Percentiles rank a stretch among this genome's conserved stretches.
These are phyloP conservation scores for Euphrasia arctica DNA, from an alignment of 305 asterid genomes.

Conservation along the genomic window DNA sequence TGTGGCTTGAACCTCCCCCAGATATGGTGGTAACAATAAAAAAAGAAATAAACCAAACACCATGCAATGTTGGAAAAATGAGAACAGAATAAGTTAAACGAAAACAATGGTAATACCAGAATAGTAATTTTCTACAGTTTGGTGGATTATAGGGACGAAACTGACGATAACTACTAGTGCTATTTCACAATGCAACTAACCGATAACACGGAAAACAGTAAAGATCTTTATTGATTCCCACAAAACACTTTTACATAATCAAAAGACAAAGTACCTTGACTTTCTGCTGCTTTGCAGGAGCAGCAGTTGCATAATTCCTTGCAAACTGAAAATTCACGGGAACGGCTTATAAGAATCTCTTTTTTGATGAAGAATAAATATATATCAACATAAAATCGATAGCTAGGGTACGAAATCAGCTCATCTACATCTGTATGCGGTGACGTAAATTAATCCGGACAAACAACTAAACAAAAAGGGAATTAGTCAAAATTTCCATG, in stretches of 20 bases:
- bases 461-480: no score
- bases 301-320: conserved; percentile 45
- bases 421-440: background rate
- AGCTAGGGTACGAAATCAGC: background rate
- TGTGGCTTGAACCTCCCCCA: background rate
- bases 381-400: background rate
- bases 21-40: background rate
- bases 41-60: background rate
- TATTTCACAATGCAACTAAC: background rate
- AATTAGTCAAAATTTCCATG: background rate
- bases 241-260: background rate
- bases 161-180: background rate
- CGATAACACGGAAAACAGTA: background rate
- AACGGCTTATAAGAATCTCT: background rate
- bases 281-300: conserved; percentile 46
- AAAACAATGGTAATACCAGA: background rate
- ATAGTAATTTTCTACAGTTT: background rate
- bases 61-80: background rate
- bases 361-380: background rate
- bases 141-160: background rate
- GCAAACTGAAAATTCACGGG: conserved; percentile 36
- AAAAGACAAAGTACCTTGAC: conserved; percentile 41
- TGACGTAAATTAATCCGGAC: background rate
- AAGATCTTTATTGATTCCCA: background rate
- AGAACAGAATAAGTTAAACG: background rate